Conservation (phyloP, 106 monocot species). For the Cymbidium sinense region DNA sequence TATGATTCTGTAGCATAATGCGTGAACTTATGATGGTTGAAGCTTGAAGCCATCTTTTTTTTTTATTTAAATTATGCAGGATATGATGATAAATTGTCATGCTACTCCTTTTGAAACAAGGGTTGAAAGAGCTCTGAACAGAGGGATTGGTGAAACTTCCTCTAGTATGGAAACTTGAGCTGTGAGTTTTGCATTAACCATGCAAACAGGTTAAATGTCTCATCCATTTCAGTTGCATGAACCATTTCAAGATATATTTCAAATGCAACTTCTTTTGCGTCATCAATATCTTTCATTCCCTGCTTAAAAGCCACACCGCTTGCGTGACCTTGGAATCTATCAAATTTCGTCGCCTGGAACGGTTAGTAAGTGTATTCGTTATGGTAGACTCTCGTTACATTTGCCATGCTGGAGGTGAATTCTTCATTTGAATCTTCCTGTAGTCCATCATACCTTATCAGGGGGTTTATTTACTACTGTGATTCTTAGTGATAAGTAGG, state of each 20-base stretch:
- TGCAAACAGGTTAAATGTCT: neutral
- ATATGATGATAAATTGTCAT: slow-evolving; percentile 19
- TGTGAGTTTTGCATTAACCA: neutral
- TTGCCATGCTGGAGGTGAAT: neutral
- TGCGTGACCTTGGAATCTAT: neutral
- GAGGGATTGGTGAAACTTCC: neutral
- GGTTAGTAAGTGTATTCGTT: neutral
- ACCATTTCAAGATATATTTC: neutral
- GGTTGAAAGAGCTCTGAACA: slow-evolving; percentile 9
- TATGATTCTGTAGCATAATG: slow-evolving; percentile 2
- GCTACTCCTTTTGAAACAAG: slow-evolving; percentile 7
- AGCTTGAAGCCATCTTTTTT: neutral
- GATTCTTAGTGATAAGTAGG: too few relatives aligned
- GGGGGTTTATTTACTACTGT: too few relatives aligned
- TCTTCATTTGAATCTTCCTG: neutral
- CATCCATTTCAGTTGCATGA: neutral
- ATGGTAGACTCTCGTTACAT: neutral
- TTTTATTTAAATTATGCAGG: slow-evolving; percentile 13
- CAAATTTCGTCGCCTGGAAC: neutral
- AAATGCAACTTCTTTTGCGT: neutral
- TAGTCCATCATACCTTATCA: neutral
- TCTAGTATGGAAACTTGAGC: neutral
- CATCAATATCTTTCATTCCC: neutral
- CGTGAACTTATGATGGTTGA: neutral
- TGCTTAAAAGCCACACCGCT: neutral